A percentile compares a stretch with the other conserved stretches of the same genome.
Evolutionary conservation across 1,284 basidiomycete genomes (phyloP).

Genomic region (Melampsora americana): DNA sequence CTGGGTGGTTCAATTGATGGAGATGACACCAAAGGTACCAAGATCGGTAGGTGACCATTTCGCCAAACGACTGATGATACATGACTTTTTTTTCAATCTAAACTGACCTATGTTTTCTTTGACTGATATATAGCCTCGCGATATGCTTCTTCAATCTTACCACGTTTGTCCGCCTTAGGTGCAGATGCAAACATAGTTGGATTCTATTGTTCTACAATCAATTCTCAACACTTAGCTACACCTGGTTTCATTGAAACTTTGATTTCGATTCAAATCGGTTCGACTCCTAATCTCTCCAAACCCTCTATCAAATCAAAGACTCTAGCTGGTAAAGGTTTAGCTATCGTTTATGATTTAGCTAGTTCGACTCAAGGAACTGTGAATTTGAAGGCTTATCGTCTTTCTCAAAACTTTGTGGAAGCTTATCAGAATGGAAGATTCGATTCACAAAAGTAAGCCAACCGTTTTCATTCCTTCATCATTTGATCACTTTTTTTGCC

Average conservation of each 20-base stretch:
- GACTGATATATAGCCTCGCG: constrained; percentile 49
- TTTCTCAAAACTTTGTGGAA: constrained; percentile 77
- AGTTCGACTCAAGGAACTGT: constrained; percentile 79
- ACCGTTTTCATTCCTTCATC: constrained; percentile 42
- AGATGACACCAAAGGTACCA: constrained; percentile 66
- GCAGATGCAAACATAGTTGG: constrained; percentile 92
- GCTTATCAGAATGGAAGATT: constrained; percentile 84
- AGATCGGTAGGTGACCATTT: neutral
- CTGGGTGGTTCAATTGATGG: constrained; percentile 65
- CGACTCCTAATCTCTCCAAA: constrained; percentile 63
- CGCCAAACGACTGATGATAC: neutral
- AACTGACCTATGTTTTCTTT: constrained; percentile 11
- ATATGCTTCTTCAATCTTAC: constrained; percentile 81
- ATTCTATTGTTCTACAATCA: constrained; percentile 80
- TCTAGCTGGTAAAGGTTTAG: constrained; percentile 42
- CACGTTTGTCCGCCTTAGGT: constrained; percentile 83
- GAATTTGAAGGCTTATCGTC: constrained; percentile 83
- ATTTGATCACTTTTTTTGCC: constrained; percentile 38
- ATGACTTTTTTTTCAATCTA: neutral
- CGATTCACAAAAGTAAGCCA: constrained; percentile 70
- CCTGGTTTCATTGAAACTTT: constrained; percentile 90
- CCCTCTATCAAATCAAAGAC: constrained; percentile 38
- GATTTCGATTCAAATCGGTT: constrained; percentile 79
- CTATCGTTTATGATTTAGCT: constrained; percentile 51
- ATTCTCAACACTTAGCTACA: constrained; percentile 59